Evolutionary conservation across 108 stramenopile genomes (phyloP), one percentile per base, ranked within the genome.

Genomic region (Stephanodiscus minutulus): DNA sequence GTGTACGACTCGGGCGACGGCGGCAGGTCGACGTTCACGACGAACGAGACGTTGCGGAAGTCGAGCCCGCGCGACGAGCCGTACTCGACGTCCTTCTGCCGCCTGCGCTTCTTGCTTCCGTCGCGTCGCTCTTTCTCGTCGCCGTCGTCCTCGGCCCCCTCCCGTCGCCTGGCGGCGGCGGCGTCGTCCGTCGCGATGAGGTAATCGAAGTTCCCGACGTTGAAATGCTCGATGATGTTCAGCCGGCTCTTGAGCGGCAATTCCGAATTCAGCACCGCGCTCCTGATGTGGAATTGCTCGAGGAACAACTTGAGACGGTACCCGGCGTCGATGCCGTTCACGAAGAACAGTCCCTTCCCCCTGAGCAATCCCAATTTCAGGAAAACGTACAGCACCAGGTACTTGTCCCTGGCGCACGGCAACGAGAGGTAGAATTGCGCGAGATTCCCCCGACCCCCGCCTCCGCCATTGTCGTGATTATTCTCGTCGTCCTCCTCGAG

Each of bases 191-290:
- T 99, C 4, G 96, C 97, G 70, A 99, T 97, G 52, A 99, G 82
- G 73, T 96, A 97, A 61, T 99, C 98, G 79, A 98, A 99, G 65
- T 98, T 94, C n/a, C 98, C 99, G 37, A 96, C 88, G 73, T 99
- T 98, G 83, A 92, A 99, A 64, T 98, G 93, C 77, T 97, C 94
- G 55, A 98, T 88, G 59, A 97, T 96, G 83, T 97, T 96, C 50
- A 93, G 65, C 27, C 99, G 89, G 74, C 94, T 93, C 72, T 88
- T 92, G 55, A 96, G 78, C 13, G 99, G 98, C 7, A 99, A 78
- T 75, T 99, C 97, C 11, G 94, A 96, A 84, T 98, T 98, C 20
- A 99, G 75, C 5, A 98, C 97, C 15, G 97, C 96, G 1, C 95
- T 87, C 29, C 96, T 86, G 64, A 99, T 97, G 72, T 94, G 92